Conservation (phyloP, 2,329 filamentous ascomycete genomes). For the Diaporthe vexans region DNA sequence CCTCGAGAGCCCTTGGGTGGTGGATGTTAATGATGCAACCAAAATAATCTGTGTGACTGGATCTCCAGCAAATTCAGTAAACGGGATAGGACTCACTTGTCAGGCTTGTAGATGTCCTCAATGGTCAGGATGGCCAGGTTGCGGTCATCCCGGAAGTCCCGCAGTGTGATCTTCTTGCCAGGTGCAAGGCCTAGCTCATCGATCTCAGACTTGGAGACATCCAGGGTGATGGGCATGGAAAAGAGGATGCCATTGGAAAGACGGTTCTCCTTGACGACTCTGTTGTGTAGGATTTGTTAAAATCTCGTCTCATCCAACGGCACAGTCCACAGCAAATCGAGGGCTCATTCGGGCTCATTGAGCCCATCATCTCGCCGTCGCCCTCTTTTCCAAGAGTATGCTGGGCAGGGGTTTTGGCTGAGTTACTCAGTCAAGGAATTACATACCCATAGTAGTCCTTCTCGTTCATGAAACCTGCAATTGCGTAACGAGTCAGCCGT, state of each 20-base stretch:
- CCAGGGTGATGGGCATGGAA: constrained; percentile 96
- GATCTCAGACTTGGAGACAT: constrained; percentile 82
- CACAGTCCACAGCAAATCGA: neutral
- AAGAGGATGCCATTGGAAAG: constrained; percentile 92
- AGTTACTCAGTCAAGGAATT: constrained; percentile 20
- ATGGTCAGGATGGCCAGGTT: constrained; percentile 96
- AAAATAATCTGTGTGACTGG: too few relatives aligned
- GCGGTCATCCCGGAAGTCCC: constrained; percentile 95
- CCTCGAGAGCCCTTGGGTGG: constrained; percentile 81
- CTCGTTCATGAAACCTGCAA: constrained; percentile 92
- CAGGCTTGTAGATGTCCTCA: constrained; percentile 93
- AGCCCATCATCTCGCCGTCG: neutral
- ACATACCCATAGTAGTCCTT: constrained; percentile 94
- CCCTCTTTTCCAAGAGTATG: neutral
- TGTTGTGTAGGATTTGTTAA: constrained; percentile 52
- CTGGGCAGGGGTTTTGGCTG: neutral
- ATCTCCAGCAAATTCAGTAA: neutral
- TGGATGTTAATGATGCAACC: neutral
- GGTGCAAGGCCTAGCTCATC: constrained; percentile 81
- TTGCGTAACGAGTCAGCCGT: constrained; percentile 37
- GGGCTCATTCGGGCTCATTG: neutral
- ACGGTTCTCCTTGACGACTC: constrained; percentile 90
- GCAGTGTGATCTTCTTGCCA: constrained; percentile 86
- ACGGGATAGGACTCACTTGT: constrained; percentile 77
- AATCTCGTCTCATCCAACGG: neutral